Conservation (phyloP, 768 basidiomycete genomes). For the Cyclocybe cylindracea region DNA sequence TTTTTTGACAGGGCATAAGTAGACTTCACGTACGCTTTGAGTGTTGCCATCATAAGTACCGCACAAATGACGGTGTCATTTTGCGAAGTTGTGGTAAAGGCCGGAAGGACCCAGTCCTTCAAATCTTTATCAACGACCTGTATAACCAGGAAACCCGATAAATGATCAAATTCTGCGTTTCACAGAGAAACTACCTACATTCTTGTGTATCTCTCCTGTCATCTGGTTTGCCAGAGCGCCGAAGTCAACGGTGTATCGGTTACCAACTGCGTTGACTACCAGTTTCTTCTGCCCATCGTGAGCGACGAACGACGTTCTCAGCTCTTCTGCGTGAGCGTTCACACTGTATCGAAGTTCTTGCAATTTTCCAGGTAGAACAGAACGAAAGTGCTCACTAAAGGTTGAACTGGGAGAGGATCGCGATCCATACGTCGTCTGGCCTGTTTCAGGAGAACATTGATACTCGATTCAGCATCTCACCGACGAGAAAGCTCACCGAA, state of each 20-base stretch:
- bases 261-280: slow-evolving; percentile 17
- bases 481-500: neutral
- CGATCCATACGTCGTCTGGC: slow-evolving; percentile 50
- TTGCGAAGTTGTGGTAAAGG: slow-evolving; percentile 16
- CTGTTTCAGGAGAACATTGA: slow-evolving; percentile 1
- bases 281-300: slow-evolving; percentile 32
- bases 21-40: slow-evolving; percentile 8
- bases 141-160: neutral
- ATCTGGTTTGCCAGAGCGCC: slow-evolving; percentile 27
- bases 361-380: slow-evolving; percentile 1
- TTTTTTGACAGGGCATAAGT: neutral
- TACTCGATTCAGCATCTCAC: no score
- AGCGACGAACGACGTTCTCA: slow-evolving; percentile 28
- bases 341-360: slow-evolving; percentile 17
- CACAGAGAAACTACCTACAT: slow-evolving; percentile 9
- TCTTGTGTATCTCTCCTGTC: slow-evolving; percentile 21
- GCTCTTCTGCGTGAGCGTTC: slow-evolving; percentile 34
- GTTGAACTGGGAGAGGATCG: slow-evolving; percentile 36
- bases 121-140: slow-evolving; percentile 17
- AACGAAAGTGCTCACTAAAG: slow-evolving; percentile 23
- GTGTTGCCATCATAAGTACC: slow-evolving; percentile 18
- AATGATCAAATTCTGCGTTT: neutral
- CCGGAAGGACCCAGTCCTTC: slow-evolving; percentile 15
- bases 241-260: slow-evolving; percentile 28
- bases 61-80: slow-evolving; percentile 18